Evolutionary conservation across 2,329 filamentous ascomycete species (phyloP).

Genomic region (Claviceps humidiphila): DNA sequence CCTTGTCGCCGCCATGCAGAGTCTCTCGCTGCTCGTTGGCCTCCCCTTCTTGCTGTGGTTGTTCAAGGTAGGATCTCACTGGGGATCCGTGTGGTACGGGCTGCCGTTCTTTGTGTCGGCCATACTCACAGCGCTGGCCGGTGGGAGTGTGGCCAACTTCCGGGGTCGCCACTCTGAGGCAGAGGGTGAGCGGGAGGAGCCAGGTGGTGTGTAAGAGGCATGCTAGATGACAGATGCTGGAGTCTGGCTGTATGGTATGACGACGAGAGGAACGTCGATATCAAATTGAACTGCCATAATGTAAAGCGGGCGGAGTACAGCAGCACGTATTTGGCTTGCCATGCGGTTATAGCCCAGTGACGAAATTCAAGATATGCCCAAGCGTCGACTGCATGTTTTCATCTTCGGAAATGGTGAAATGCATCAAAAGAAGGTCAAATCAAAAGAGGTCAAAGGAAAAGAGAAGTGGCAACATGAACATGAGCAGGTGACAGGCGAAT

Average conservation of each 20-base stretch:
- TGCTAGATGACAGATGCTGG: background rate
- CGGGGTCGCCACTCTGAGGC: background rate
- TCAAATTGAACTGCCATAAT: no score
- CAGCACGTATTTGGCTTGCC: no score
- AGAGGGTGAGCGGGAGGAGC: background rate
- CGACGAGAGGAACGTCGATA: background rate
- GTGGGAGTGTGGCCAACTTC: background rate
- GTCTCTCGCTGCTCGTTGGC: background rate
- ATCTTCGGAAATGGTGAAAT: no score
- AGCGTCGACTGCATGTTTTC: no score
- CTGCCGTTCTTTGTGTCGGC: slow-evolving; percentile 1
- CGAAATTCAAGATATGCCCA: no score
- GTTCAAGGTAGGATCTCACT: background rate
- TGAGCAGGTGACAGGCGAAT: no score
- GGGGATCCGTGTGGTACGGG: background rate
- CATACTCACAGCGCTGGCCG: background rate
- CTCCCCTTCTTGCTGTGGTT: background rate
- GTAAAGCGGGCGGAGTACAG: no score
- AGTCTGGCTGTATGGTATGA: background rate
- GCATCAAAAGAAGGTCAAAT: no score
- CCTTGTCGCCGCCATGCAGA: background rate
- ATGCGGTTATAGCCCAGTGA: no score
- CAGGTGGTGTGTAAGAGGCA: background rate
- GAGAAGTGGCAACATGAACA: no score
- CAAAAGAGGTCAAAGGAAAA: no score